These are phyloP conservation scores for Phialemoniopsis sp. DNA, from an alignment of 2,329 filamentous ascomycete genomes.

Conservation along the genomic window DNA sequence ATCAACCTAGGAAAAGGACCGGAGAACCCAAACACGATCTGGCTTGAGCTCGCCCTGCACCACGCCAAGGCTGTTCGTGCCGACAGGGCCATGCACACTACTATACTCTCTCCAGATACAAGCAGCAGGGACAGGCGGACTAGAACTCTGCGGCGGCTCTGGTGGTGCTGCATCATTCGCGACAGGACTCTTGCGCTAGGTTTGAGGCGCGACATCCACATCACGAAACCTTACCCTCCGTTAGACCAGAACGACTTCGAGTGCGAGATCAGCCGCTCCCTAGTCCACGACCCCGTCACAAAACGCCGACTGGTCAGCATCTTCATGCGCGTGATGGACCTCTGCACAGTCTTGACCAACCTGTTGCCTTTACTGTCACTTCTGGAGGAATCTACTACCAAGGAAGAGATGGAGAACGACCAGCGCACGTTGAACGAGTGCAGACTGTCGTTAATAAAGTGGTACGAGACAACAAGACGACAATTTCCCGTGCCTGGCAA, in stretches of 20 bases:
- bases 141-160: conserved; percentile 17
- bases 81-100: conserved; percentile 17
- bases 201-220: too few relatives aligned
- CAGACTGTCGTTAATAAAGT: too few relatives aligned
- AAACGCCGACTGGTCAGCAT: conserved; percentile 38
- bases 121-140: too few relatives aligned
- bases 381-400: too few relatives aligned
- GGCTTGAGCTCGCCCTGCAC: conserved; percentile 12
- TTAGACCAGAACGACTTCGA: conserved; percentile 14
- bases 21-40: conserved; percentile 10
- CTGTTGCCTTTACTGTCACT: too few relatives aligned
- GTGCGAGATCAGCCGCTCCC: conserved; percentile 36
- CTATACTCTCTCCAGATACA: conserved; percentile 15
- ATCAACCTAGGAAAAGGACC: conserved; percentile 2
- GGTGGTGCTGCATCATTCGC: too few relatives aligned
- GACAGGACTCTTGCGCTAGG: too few relatives aligned
- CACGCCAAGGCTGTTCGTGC: conserved; percentile 13
- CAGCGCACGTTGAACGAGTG: too few relatives aligned
- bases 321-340: conserved; percentile 37
- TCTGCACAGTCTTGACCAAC: conserved; percentile 38
- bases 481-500: conserved; percentile 32
- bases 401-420: too few relatives aligned
- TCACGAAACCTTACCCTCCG: neutral
- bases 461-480: conserved; percentile 27
- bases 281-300: conserved; percentile 37